A percentile compares a stretch with the other conserved stretches of the same genome.
phyloP scores from a whole-genome alignment of 2,329 filamentous ascomycete genomes.

The Nakataea oryzae region DNA sequence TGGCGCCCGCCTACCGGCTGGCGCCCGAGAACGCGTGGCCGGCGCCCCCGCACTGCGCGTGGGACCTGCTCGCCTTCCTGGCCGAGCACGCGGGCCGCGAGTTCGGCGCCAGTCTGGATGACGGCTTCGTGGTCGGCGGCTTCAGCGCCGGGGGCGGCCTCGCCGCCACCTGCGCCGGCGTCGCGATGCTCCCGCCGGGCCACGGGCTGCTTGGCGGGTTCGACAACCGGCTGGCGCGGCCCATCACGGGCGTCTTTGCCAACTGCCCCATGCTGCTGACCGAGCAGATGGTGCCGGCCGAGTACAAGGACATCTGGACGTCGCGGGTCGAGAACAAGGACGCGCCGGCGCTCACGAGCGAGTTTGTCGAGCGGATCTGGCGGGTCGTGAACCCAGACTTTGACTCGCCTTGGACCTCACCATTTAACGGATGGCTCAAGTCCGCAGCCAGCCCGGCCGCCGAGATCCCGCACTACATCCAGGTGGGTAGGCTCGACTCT shows the following conservation, averaged over 20 bases:
- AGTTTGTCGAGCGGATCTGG: background rate
- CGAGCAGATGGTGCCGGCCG: slow-evolving; percentile 2
- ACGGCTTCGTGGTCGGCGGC: slow-evolving; percentile 7
- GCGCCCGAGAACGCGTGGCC: slow-evolving; percentile 7
- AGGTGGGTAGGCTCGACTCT: slow-evolving; percentile 5
- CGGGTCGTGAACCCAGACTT: slow-evolving; percentile 1
- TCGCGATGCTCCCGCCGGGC: slow-evolving; percentile 12
- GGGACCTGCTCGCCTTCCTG: slow-evolving; percentile 5
- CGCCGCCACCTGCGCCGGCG: slow-evolving; percentile 13
- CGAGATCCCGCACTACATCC: background rate
- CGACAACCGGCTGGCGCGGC: background rate
- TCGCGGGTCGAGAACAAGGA: slow-evolving; percentile 6
- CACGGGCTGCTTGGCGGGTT: background rate
- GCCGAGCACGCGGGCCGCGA: background rate
- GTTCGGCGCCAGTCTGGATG: slow-evolving; percentile 8
- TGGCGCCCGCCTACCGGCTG: slow-evolving; percentile 5
- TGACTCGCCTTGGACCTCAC: slow-evolving; percentile 6
- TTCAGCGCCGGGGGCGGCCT: slow-evolving; percentile 11
- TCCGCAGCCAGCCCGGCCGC: no score
- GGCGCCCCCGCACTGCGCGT: slow-evolving; percentile 5
- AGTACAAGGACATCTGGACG: slow-evolving; percentile 4
- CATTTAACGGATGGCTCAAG: background rate
- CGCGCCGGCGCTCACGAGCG: background rate
- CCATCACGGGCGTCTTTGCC: slow-evolving; percentile 5
- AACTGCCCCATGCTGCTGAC: slow-evolving; percentile 2